These are phyloP conservation scores for Cordyceps fumosorosea DNA, from an alignment of 2,329 filamentous ascomycete species.

Conservation along the genomic window DNA sequence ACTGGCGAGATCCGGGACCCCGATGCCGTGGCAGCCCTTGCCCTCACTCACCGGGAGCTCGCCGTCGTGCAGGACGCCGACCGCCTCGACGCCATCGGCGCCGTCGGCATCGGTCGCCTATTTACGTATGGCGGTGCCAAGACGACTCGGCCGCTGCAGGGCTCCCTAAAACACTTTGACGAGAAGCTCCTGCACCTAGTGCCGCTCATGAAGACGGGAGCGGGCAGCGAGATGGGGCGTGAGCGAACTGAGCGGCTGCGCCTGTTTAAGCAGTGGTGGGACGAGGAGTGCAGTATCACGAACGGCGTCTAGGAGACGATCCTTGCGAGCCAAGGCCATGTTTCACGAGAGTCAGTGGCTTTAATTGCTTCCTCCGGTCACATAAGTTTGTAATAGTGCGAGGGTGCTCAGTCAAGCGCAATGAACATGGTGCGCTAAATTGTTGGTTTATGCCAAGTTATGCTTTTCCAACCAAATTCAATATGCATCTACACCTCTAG, in stretches of 20 bases:
- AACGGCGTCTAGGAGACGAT: not conserved
- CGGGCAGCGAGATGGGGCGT: constrained; percentile 45
- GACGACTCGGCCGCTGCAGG: constrained; percentile 50
- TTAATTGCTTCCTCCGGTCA: too few species aligned
- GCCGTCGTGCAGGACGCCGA: constrained; percentile 90
- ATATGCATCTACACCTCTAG: not conserved
- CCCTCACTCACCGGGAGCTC: constrained; percentile 51
- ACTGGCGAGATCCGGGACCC: constrained; percentile 62
- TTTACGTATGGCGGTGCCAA: constrained; percentile 57
- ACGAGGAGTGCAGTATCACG: not conserved
- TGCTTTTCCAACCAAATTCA: not conserved
- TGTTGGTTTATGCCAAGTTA: too few species aligned
- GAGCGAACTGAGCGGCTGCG: constrained; percentile 47
- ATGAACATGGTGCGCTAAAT: too few species aligned
- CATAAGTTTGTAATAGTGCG: too few species aligned
- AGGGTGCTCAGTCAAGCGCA: too few species aligned
- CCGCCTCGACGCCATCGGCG: constrained; percentile 80
- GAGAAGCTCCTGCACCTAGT: constrained; percentile 65
- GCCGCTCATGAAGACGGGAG: constrained; percentile 56
- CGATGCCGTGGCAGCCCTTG: constrained; percentile 46
- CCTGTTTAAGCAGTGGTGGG: constrained; percentile 52
- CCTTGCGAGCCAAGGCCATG: too few species aligned
- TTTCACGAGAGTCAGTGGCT: too few species aligned
- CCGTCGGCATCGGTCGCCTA: constrained; percentile 70
- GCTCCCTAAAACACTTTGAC: constrained; percentile 67